Evolutionary conservation across 768 basidiomycete genomes (phyloP).

Genomic region (Russula virescens): DNA sequence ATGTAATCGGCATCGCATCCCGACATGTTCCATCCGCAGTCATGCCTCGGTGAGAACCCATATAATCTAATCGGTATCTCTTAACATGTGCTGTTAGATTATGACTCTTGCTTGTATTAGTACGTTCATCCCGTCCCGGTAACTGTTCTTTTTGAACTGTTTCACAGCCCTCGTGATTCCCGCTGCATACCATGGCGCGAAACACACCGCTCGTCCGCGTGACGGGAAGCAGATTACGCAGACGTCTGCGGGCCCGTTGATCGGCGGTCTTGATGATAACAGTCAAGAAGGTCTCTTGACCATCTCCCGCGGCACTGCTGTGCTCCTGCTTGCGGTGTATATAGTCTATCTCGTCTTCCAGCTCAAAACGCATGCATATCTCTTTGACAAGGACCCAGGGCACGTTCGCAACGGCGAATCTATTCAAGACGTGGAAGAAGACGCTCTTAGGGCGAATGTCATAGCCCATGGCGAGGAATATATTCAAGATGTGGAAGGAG

Average conservation of each 20-base stretch:
- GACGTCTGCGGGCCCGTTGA: no score
- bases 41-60: conserved; percentile 16
- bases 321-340: conserved; percentile 71
- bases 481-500: conserved; percentile 32
- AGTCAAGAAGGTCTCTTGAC: conserved; percentile 50
- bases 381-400: conserved; percentile 40
- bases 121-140: conserved; percentile 33
- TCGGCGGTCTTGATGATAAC: conserved; percentile 21
- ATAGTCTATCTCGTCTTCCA: conserved; percentile 33
- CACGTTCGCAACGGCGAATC: not conserved
- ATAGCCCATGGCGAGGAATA: conserved; percentile 32
- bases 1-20: not conserved
- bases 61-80: not conserved
- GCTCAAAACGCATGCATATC: conserved; percentile 61
- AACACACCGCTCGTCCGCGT: conserved; percentile 9
- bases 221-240: not conserved
- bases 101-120: conserved; percentile 87
- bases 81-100: conserved; percentile 38
- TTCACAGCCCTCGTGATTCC: conserved; percentile 74
- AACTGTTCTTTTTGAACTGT: not conserved
- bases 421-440: conserved; percentile 32
- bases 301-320: conserved; percentile 77
- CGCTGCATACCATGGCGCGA: conserved; percentile 69
- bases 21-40: conserved; percentile 5
- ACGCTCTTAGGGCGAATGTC: conserved; percentile 60